Percentiles rank a stretch among this genome's conserved stretches.
phyloP scores from a whole-genome alignment of 208 protist genomes.

The Cochliopodium minus region DNA sequence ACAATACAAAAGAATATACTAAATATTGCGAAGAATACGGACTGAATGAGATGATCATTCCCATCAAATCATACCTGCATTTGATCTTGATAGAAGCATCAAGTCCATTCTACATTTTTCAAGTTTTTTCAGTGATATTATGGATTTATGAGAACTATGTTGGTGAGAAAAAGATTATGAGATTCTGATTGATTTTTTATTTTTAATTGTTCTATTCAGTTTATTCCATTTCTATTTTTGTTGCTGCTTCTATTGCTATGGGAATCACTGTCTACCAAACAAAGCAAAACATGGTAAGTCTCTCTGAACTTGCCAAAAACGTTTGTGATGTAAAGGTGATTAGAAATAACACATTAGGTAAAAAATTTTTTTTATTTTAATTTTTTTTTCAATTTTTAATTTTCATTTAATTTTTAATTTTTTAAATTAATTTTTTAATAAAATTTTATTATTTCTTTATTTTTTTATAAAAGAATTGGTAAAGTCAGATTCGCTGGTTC shows the following conservation, averaged over 20 bases:
- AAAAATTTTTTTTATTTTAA: too few species aligned
- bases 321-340: neutral
- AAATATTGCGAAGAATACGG: too few species aligned
- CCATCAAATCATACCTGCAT: neutral
- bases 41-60: slow-evolving; percentile 2
- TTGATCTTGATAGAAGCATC: slow-evolving; percentile 13
- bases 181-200: too few species aligned
- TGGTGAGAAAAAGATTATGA: too few species aligned
- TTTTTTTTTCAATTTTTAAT: too few species aligned
- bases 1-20: too few species aligned
- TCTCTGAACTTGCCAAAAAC: neutral
- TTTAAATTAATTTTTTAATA: too few species aligned
- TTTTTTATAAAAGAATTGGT: neutral
- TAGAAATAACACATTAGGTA: neutral
- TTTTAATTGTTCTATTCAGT: too few species aligned
- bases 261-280: neutral
- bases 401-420: too few species aligned
- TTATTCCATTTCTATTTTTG: neutral
- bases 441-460: too few species aligned
- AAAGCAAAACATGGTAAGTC: slow-evolving; percentile 5
- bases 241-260: neutral
- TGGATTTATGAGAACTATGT: slow-evolving; percentile 6
- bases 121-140: slow-evolving; percentile 10
- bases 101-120: slow-evolving; percentile 14
- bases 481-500: neutral